A percentile compares a stretch with the other conserved stretches of the same genome.
Evolutionary conservation across 2,329 filamentous ascomycete species (phyloP).

Genomic region (Diaporthe sp.): DNA sequence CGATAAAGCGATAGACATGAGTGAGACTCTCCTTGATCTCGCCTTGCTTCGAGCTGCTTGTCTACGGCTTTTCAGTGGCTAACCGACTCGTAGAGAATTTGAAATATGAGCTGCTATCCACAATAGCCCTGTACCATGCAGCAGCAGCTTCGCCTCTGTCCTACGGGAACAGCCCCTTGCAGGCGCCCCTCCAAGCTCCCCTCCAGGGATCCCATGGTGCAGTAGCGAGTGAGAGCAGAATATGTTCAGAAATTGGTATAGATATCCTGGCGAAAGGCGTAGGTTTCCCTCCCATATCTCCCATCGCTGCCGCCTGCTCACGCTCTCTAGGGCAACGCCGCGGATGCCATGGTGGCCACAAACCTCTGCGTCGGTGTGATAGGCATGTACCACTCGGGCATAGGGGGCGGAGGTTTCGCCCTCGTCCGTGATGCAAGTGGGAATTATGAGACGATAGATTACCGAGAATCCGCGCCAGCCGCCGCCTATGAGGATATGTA

Average conservation of each 20-base stretch:
- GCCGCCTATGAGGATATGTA: conserved; percentile 91
- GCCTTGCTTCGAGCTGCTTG: not conserved
- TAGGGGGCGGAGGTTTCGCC: conserved; percentile 94
- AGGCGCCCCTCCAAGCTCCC: not conserved
- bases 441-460: conserved; percentile 89
- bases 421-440: conserved; percentile 81
- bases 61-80: not conserved
- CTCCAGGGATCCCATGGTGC: conserved; percentile 63
- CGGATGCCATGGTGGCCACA: conserved; percentile 81
- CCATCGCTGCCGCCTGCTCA: not conserved
- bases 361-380: conserved; percentile 82
- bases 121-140: conserved; percentile 28
- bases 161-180: conserved; percentile 5
- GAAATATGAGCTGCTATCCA: conserved; percentile 8
- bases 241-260: conserved; percentile 79
- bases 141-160: conserved; percentile 32
- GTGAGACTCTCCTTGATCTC: conserved; percentile 16
- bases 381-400: conserved; percentile 84
- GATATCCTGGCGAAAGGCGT: conserved; percentile 70
- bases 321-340: conserved; percentile 74
- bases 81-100: conserved; percentile 13
- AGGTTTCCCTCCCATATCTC: conserved; percentile 44
- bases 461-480: conserved; percentile 88
- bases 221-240: conserved; percentile 77
- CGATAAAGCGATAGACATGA: conserved; percentile 31